phyloP scores from a whole-genome alignment of 192 early-diverging fungal species.

The Jimgerdemannia flammicorona region DNA sequence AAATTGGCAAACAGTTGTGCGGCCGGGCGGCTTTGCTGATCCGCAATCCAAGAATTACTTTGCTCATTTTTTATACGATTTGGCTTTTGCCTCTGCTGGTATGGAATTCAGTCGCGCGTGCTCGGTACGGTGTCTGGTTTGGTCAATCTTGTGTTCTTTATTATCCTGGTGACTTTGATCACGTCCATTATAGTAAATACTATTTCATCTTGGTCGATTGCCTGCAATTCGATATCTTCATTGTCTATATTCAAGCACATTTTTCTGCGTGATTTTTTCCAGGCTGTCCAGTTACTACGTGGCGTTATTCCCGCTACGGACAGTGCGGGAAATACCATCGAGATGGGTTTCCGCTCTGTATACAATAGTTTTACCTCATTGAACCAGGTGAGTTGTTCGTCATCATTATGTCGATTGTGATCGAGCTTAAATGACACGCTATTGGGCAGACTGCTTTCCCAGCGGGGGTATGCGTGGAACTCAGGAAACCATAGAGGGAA shows the following conservation, averaged over 20 bases:
- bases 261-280: background rate
- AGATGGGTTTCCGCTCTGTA: slow-evolving; percentile 44
- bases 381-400: slow-evolving; percentile 41
- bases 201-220: background rate
- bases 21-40: too few relatives aligned
- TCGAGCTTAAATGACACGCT: too few relatives aligned
- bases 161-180: slow-evolving; percentile 43
- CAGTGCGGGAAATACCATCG: slow-evolving; percentile 8
- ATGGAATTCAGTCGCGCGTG: slow-evolving; percentile 34
- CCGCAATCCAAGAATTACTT: too few relatives aligned
- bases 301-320: slow-evolving; percentile 17
- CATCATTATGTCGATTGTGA: too few relatives aligned
- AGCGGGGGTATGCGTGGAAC: too few relatives aligned
- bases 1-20: too few relatives aligned
- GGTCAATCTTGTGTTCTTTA: slow-evolving; percentile 55
- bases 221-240: background rate
- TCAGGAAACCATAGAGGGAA: too few relatives aligned
- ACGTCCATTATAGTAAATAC: slow-evolving; percentile 45
- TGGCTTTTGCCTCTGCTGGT: too few relatives aligned
- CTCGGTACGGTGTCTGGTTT: slow-evolving; percentile 56
- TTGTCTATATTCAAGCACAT: background rate
- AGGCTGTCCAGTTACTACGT: slow-evolving; percentile 41
- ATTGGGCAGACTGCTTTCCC: too few relatives aligned
- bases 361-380: slow-evolving; percentile 51
- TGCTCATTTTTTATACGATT: too few relatives aligned